Evolutionary conservation across 495 filamentous ascomycete species (phyloP).

Genomic region (Daldinia loculata): DNA sequence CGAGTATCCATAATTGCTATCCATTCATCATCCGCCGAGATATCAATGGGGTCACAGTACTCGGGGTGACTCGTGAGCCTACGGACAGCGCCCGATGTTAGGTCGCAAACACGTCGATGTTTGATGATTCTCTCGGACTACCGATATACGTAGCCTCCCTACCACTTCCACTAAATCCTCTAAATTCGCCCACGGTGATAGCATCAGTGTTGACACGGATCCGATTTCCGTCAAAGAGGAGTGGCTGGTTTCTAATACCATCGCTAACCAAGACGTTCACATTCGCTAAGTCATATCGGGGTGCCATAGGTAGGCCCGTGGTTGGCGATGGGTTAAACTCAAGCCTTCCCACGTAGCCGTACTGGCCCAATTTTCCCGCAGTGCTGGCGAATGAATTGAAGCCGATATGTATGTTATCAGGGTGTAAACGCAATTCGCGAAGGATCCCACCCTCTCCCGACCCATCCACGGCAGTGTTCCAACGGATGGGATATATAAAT

Average conservation of each 20-base stretch:
- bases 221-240: background rate
- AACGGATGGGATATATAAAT: background rate
- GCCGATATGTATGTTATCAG: background rate
- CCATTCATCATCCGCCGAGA: constrained; percentile 44
- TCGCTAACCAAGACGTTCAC: background rate
- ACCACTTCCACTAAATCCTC: constrained; percentile 46
- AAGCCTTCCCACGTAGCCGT: background rate
- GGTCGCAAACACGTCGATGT: constrained; percentile 46
- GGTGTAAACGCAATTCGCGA: background rate
- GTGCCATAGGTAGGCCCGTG: background rate
- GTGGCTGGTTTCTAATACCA: background rate
- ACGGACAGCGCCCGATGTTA: constrained; percentile 39
- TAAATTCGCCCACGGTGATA: constrained; percentile 43
- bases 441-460: background rate
- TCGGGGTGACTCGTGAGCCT: constrained; percentile 43
- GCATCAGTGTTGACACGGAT: constrained; percentile 2
- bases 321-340: background rate
- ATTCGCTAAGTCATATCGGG: background rate
- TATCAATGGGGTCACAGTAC: constrained; percentile 44
- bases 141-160: constrained; percentile 43
- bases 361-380: background rate
- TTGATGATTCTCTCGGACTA: constrained; percentile 39
- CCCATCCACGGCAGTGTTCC: background rate
- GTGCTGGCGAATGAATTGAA: background rate
- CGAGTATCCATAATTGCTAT: constrained; percentile 36